phyloP scores from a whole-genome alignment of 805 yeast genomes.

The Yamadazyma philogaea region DNA sequence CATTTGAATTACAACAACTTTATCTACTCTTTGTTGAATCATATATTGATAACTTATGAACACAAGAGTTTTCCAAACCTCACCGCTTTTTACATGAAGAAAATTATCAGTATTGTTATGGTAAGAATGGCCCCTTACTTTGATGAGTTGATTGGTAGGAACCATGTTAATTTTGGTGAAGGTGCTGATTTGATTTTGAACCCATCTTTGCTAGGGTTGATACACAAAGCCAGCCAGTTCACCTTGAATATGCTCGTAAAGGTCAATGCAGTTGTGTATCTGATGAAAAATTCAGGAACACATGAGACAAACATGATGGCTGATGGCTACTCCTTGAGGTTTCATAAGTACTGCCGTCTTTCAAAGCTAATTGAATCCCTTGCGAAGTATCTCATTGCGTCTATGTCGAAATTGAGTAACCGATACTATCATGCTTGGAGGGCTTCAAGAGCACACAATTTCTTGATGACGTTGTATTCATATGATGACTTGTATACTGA shows the following conservation, averaged over 20 bases:
- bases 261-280: constrained; percentile 21
- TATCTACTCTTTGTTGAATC: constrained; percentile 25
- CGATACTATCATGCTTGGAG: constrained; percentile 69
- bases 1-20: constrained; percentile 29
- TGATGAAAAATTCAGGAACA: constrained; percentile 17
- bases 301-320: constrained; percentile 20
- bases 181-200: constrained; percentile 42
- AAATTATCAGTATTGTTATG: constrained; percentile 21
- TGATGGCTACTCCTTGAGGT: constrained; percentile 19
- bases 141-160: constrained; percentile 28
- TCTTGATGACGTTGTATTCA: constrained; percentile 34
- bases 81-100: constrained; percentile 34
- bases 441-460: constrained; percentile 54
- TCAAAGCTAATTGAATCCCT: constrained; percentile 23
- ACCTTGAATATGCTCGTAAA: constrained; percentile 23
- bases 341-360: constrained; percentile 22
- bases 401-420: constrained; percentile 44
- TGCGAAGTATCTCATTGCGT: constrained; percentile 19
- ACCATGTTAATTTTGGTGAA: constrained; percentile 37
- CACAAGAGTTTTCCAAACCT: constrained; percentile 20
- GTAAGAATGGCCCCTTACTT: constrained; percentile 32
- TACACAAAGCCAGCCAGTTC: constrained; percentile 30
- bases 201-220: constrained; percentile 30
- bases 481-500: constrained; percentile 25
- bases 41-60: constrained; percentile 42